Percentiles rank a stretch among this genome's conserved stretches.
phyloP scores from a whole-genome alignment of 306 rosid genomes.

The Castanea crenata region DNA sequence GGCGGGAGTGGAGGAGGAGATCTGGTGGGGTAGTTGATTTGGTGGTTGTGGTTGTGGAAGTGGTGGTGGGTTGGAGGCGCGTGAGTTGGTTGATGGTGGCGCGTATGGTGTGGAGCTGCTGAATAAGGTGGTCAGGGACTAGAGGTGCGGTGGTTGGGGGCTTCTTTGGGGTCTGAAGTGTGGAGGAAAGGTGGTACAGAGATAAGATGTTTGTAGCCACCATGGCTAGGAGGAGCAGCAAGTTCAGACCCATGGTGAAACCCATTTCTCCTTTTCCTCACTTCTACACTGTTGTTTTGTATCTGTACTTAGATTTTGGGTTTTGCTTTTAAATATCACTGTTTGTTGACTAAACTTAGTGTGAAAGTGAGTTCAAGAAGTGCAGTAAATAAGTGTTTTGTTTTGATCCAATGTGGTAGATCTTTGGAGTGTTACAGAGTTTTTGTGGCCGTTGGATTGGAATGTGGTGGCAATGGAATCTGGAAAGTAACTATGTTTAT shows the following conservation, averaged over 20 bases:
- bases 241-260: constrained; percentile 74
- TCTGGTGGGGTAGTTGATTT: constrained; percentile 44
- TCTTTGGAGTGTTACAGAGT: background rate
- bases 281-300: too few relatives aligned
- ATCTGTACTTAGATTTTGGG: background rate
- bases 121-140: constrained; percentile 79
- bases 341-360: constrained; percentile 7
- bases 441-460: constrained; percentile 10
- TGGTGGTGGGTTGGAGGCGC: constrained; percentile 50
- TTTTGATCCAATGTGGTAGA: background rate
- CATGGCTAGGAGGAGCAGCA: constrained; percentile 82
- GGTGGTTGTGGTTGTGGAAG: background rate
- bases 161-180: constrained; percentile 47
- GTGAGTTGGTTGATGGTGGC: constrained; percentile 96
- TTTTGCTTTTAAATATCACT: background rate
- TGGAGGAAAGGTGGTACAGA: constrained; percentile 86
- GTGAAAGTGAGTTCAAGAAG: background rate
- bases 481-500: background rate
- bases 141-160: constrained; percentile 41
- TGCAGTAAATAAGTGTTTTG: background rate
- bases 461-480: constrained; percentile 6
- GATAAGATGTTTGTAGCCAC: constrained; percentile 95
- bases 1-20: constrained; percentile 70
- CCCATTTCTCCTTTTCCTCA: constrained; percentile 41
- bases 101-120: constrained; percentile 84